These are phyloP conservation scores for Trypanosoma mega DNA, from an alignment of 208 protist genomes.

Conservation along the genomic window DNA sequence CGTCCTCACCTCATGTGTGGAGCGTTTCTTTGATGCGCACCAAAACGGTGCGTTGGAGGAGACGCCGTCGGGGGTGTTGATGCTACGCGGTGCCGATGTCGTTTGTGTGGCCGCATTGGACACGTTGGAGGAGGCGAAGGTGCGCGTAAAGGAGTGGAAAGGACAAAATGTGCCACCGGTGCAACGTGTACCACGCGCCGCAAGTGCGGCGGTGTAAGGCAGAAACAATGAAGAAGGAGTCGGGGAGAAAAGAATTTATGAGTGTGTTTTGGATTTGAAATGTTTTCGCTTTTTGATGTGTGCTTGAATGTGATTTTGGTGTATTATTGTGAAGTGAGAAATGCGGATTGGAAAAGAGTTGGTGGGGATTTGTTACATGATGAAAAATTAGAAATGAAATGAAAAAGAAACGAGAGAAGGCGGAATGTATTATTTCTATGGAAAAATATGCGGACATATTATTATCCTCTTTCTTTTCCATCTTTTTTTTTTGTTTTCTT, in stretches of 20 bases:
- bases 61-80: slow-evolving; percentile 51
- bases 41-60: slow-evolving; percentile 38
- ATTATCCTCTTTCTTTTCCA: too few relatives aligned
- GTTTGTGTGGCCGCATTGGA: slow-evolving; percentile 67
- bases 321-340: too few relatives aligned
- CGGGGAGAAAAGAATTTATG: neutral
- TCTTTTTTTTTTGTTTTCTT: too few relatives aligned
- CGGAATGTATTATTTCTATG: too few relatives aligned
- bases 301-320: too few relatives aligned
- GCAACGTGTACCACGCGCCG: slow-evolving; percentile 14
- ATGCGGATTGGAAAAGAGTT: too few relatives aligned
- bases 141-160: slow-evolving; percentile 35
- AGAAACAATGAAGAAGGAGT: neutral
- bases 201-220: neutral
- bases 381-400: too few relatives aligned
- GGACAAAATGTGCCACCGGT: slow-evolving; percentile 68
- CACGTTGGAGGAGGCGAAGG: slow-evolving; percentile 73
- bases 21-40: slow-evolving; percentile 55
- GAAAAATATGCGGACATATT: too few relatives aligned
- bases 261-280: too few relatives aligned
- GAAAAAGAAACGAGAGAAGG: too few relatives aligned
- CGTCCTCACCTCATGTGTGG: slow-evolving; percentile 62
- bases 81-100: slow-evolving; percentile 74
- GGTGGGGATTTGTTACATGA: too few relatives aligned
- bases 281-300: too few relatives aligned